Conservation (phyloP, 306 rosid genomes). For the Glycine soja region DNA sequence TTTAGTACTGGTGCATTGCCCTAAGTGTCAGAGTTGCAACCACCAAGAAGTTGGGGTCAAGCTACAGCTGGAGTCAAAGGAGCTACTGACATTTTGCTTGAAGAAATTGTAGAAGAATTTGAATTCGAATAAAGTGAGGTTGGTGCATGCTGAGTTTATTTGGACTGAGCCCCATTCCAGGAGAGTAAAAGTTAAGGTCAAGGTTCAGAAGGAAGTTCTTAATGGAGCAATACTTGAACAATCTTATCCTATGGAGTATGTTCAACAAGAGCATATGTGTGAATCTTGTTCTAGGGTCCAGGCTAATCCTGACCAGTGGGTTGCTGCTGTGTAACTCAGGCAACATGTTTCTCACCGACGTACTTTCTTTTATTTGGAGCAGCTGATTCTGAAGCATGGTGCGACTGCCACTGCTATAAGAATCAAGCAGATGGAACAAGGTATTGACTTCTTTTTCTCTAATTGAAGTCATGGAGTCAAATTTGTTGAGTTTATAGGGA, state of each 20-base stretch:
- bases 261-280: conserved; percentile 70
- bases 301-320: too few species aligned
- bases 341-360: too few species aligned
- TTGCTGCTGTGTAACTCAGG: too few species aligned
- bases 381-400: conserved; percentile 72
- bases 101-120: conserved; percentile 63
- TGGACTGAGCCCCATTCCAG: conserved; percentile 13
- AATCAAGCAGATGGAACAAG: conserved; percentile 73
- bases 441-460: conserved; percentile 75
- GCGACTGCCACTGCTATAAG: conserved; percentile 69
- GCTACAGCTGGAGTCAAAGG: conserved; percentile 67
- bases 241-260: conserved; percentile 60
- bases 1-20: conserved; percentile 60
- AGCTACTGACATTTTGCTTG: conserved; percentile 68
- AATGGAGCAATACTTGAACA: conserved; percentile 66
- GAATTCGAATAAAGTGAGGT: conserved; percentile 35
- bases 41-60: conserved; percentile 72
- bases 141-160: background rate
- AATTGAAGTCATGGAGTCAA: too few species aligned
- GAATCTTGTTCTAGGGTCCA: conserved; percentile 68
- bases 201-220: too few species aligned
- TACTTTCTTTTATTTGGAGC: too few species aligned
- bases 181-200: conserved; percentile 17
- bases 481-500: too few species aligned
- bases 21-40: conserved; percentile 71